phyloP scores from a whole-genome alignment of 164 flowering plant genomes.

The Aristolochia fimbriata region DNA sequence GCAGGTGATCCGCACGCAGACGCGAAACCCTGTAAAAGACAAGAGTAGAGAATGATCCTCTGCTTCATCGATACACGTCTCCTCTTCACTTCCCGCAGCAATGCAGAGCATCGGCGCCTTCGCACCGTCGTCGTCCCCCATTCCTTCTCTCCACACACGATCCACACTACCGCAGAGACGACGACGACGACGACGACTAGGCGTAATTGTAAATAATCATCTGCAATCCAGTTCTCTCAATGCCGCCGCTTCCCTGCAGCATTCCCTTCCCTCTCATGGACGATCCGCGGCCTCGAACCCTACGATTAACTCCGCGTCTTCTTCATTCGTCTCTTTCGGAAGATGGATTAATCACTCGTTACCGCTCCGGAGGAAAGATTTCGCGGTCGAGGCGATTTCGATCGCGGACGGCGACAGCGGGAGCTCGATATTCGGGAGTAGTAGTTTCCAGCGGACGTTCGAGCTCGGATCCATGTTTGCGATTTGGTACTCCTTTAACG shows the following conservation, averaged over 20 bases:
- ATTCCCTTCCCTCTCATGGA: conserved; percentile 18
- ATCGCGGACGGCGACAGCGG: conserved; percentile 36
- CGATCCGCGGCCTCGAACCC: conserved; percentile 3
- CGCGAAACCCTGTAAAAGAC: no score
- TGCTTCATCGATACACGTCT: background rate
- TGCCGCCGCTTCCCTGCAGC: conserved; percentile 12
- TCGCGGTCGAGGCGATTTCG: conserved; percentile 26
- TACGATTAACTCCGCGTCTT: conserved; percentile 3
- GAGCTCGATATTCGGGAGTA: conserved; percentile 16
- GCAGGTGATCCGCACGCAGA: no score
- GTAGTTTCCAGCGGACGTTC: conserved; percentile 27
- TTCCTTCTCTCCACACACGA: conserved; percentile 19
- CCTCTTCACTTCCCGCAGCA: conserved; percentile 5
- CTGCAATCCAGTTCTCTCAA: conserved; percentile 12
- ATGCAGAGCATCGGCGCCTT: conserved; percentile 52
- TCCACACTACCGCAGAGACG: background rate
- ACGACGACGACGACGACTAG: no score
- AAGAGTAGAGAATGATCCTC: no score
- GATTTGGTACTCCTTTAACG: conserved; percentile 68
- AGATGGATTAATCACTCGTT: conserved; percentile 7
- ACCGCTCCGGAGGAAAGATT: conserved; percentile 13
- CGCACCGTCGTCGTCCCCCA: conserved; percentile 33
- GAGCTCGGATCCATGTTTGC: conserved; percentile 58
- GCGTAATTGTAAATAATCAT: conserved; percentile 6
- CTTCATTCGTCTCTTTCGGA: conserved; percentile 3